Evolutionary conservation across 2,329 filamentous ascomycete genomes (phyloP), one percentile per base, ranked within the genome.

Genomic region (Fusarium odoratissimum): DNA sequence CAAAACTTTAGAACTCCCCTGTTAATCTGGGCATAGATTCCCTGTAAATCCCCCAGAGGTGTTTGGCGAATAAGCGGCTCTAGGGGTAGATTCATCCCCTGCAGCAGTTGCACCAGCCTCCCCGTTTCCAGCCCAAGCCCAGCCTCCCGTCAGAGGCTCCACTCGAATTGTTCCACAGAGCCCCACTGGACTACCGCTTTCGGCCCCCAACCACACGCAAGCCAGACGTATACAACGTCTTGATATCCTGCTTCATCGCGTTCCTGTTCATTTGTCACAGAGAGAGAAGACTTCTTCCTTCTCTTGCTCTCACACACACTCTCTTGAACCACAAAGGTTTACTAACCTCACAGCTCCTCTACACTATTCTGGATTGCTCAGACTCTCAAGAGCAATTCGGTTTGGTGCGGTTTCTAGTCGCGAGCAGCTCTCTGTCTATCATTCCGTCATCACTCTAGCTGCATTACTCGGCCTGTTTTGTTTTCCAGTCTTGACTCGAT

Each of bases 161-260:
- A 60, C 71, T 49, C 19, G 31, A n/a, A 31, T 28, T 69, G 71
- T 65, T 59, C 67, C 71, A 74, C 60, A 37, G 45, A 33, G 73
- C 58, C 69, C 76, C 76, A 74, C 75, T 57, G 44, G 44, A 66
- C 62, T 78, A 74, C 76, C 68, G 68, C 65, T 67, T 78, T 78
- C 75, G 64, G 76, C 45, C 65, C 76, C 77, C 77, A 79, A 79
- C 77, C 77, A 78, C 78, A 74, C 76, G 69, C 72, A 77, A 78
- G 73, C 74, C 64, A 66, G 67, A 63, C 58, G 72, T 76, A 74
- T 75, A 76, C 73, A 76, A 71, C 74, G 60, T 68, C 67, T 75
- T 55, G 61, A 69, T 72, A 75, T 75, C 73, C 73, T 62, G 60
- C 74, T 73, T 69, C 57, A 67, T 69, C 63, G 54, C 63, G 56